phyloP scores from a whole-genome alignment of 2,329 filamentous ascomycete genomes.

The Seiridium unicorne region DNA sequence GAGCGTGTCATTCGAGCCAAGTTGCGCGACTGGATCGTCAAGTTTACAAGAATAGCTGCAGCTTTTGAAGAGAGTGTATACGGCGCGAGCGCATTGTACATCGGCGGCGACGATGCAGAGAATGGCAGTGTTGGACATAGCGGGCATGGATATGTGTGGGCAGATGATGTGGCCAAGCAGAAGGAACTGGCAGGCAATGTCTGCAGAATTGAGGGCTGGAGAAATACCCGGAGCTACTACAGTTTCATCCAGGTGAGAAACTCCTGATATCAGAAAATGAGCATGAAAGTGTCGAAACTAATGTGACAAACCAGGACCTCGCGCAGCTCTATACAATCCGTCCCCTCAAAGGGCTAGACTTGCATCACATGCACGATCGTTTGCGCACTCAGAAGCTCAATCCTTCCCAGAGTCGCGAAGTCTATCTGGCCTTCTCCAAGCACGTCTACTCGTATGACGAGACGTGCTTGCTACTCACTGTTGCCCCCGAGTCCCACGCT shows the following conservation, averaged over 20 bases:
- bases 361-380: constrained; percentile 90
- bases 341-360: constrained; percentile 77
- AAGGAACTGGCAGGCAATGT: constrained; percentile 90
- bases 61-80: constrained; percentile 96
- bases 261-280: neutral
- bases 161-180: constrained; percentile 75
- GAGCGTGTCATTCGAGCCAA: constrained; percentile 88
- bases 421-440: constrained; percentile 78
- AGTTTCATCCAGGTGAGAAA: constrained; percentile 77
- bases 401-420: constrained; percentile 72
- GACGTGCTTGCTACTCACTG: constrained; percentile 78
- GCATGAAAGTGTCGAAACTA: neutral
- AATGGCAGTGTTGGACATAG: constrained; percentile 56
- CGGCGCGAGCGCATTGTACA: constrained; percentile 84
- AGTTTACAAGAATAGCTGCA: constrained; percentile 88
- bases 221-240: constrained; percentile 92
- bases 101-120: constrained; percentile 73
- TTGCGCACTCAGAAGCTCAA: constrained; percentile 79
- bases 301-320: constrained; percentile 49
- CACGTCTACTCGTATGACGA: constrained; percentile 79
- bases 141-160: constrained; percentile 95
- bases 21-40: constrained; percentile 92
- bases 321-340: constrained; percentile 62
- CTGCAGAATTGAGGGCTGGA: constrained; percentile 93
- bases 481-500: constrained; percentile 81